Conservation (phyloP, 768 basidiomycete species). For the Boletus subparvulus region DNA sequence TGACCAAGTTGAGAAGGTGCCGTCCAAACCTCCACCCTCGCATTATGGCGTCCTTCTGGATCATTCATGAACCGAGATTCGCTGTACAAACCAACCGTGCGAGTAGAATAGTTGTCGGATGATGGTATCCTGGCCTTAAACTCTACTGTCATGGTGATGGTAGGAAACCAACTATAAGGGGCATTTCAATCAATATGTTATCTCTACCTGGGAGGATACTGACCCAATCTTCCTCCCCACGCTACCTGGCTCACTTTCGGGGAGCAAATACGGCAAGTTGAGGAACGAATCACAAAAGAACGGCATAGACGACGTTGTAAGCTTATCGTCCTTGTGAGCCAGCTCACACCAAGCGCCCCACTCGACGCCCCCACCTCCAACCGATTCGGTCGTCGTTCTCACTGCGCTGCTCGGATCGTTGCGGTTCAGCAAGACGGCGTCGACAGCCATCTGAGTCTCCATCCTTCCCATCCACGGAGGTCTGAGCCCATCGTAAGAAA, state of each 20-base stretch:
- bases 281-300: conserved; percentile 58
- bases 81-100: conserved; percentile 59
- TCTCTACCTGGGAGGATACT: not conserved
- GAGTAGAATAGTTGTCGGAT: conserved; percentile 40
- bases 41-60: conserved; percentile 57
- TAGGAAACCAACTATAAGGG: conserved; percentile 56
- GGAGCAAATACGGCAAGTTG: conserved; percentile 48
- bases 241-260: conserved; percentile 43
- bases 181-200: not conserved
- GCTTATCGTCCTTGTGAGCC: conserved; percentile 44
- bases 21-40: conserved; percentile 63
- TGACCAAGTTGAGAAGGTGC: conserved; percentile 56
- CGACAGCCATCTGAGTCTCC: conserved; percentile 39
- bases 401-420: conserved; percentile 39
- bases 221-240: conserved; percentile 9
- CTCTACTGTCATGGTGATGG: conserved; percentile 58
- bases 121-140: conserved; percentile 63
- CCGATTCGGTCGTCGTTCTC: conserved; percentile 38
- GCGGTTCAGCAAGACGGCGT: conserved; percentile 39
- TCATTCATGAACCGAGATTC: conserved; percentile 51
- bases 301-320: conserved; percentile 49
- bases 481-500: conserved; percentile 23
- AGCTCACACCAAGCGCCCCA: conserved; percentile 57
- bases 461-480: conserved; percentile 37
- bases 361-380: conserved; percentile 55